Evolutionary conservation across 257 asterid genomes (phyloP).

Genomic region (Salvia hispanica): DNA sequence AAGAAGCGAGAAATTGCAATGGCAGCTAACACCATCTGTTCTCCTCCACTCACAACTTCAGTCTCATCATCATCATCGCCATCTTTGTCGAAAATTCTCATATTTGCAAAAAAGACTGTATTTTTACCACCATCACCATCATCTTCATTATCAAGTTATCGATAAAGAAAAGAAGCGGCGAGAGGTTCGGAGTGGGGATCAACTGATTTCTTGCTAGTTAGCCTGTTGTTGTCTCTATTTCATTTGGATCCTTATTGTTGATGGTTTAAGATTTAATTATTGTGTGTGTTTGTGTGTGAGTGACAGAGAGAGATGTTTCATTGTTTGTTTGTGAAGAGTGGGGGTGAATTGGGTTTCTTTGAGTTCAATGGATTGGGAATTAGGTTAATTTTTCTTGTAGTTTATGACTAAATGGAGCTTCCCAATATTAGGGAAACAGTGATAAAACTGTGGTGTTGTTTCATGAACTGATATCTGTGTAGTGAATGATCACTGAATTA

Average conservation of each 20-base stretch:
- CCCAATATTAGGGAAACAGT: too few species aligned
- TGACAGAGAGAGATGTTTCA: too few species aligned
- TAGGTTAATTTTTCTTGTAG: too few species aligned
- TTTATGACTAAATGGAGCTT: too few species aligned
- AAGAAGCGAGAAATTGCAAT: conserved; percentile 27
- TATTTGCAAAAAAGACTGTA: conserved; percentile 31
- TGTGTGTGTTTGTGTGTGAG: too few species aligned
- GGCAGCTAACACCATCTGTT: conserved; percentile 50
- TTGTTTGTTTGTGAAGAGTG: too few species aligned
- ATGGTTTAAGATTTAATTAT: not conserved
- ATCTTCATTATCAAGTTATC: conserved; percentile 5
- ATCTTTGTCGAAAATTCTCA: conserved; percentile 29
- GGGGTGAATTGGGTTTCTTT: too few species aligned
- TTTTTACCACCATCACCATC: conserved; percentile 40
- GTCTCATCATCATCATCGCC: too few species aligned
- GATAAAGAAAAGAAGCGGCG: conserved; percentile 32
- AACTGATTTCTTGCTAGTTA: not conserved
- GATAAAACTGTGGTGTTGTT: too few species aligned
- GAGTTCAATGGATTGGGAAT: too few species aligned
- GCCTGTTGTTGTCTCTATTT: not conserved
- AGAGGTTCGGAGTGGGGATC: conserved; percentile 37
- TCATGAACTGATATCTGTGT: too few species aligned
- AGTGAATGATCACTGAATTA: too few species aligned
- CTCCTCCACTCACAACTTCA: conserved; percentile 45
- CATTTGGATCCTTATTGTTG: not conserved